phyloP scores from a whole-genome alignment of 495 filamentous ascomycete species.

The Podospora comata region DNA sequence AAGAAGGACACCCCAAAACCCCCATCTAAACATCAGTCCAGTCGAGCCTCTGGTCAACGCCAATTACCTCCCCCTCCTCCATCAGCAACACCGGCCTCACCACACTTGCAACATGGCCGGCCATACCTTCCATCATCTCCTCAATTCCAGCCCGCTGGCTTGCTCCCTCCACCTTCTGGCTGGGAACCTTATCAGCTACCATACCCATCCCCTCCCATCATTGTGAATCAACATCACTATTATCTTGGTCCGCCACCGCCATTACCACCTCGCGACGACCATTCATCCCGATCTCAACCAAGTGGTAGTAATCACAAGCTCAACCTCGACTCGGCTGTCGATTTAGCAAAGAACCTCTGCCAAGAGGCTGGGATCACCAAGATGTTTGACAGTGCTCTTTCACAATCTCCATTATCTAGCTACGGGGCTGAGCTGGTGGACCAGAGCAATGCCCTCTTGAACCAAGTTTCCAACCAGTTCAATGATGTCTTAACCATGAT shows the following conservation, averaged over 20 bases:
- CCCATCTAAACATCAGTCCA: constrained; percentile 17
- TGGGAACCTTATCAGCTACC: constrained; percentile 36
- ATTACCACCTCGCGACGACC: constrained; percentile 25
- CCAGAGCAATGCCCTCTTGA: constrained; percentile 50
- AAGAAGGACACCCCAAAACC: constrained; percentile 30
- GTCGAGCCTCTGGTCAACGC: constrained; percentile 12
- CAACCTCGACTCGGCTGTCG: constrained; percentile 37
- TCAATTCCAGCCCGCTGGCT: constrained; percentile 35
- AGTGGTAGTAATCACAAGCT: constrained; percentile 34
- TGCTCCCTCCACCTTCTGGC: constrained; percentile 34
- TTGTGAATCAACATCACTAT: constrained; percentile 50
- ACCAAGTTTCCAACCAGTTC: constrained; percentile 56
- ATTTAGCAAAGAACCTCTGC: constrained; percentile 36
- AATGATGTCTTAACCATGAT: constrained; percentile 64
- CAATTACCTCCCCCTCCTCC: constrained; percentile 17
- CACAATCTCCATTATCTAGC: constrained; percentile 34
- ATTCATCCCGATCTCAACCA: constrained; percentile 19
- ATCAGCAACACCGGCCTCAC: constrained; percentile 22
- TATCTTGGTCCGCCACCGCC: constrained; percentile 37
- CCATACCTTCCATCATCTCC: constrained; percentile 21
- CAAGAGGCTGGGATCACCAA: constrained; percentile 30
- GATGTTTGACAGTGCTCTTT: constrained; percentile 37
- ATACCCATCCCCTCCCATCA: constrained; percentile 36
- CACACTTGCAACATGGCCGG: constrained; percentile 26
- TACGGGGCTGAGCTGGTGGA: constrained; percentile 42